Percentiles rank a stretch among this genome's conserved stretches.
Evolutionary conservation across 805 yeast genomes (phyloP).

Genomic region (Komagataella pseudopastoris): DNA sequence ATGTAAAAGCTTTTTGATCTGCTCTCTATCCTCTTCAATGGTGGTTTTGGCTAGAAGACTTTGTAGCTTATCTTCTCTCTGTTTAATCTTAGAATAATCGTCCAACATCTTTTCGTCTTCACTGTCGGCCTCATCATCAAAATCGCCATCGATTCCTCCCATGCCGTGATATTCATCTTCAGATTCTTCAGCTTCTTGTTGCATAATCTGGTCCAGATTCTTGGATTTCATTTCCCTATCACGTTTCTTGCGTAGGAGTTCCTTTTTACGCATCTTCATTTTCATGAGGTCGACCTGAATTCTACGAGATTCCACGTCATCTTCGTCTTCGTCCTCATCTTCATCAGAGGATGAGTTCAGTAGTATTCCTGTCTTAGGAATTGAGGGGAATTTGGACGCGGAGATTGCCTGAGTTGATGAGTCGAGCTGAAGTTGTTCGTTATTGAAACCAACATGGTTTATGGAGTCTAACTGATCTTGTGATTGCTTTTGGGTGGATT

Average conservation of each 20-base stretch:
- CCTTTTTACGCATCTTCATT: conserved; percentile 12
- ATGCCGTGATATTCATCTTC: conserved; percentile 82
- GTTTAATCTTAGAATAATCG: conserved; percentile 43
- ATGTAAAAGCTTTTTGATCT: conserved; percentile 52
- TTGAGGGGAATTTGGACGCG: background rate
- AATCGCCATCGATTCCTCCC: conserved; percentile 60
- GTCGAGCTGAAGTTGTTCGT: background rate
- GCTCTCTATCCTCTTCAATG: conserved; percentile 44
- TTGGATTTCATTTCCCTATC: conserved; percentile 39
- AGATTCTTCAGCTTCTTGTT: conserved; percentile 79
- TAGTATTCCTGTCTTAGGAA: conserved; percentile 1
- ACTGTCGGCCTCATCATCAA: conserved; percentile 46
- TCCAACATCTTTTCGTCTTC: conserved; percentile 74
- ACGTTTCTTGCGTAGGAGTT: conserved; percentile 14
- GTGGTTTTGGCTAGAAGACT: conserved; percentile 45
- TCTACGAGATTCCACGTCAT: conserved; percentile 17
- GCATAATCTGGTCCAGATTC: conserved; percentile 50
- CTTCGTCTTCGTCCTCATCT: conserved; percentile 22
- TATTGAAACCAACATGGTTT: conserved; percentile 10
- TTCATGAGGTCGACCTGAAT: conserved; percentile 8
- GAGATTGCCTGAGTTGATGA: background rate
- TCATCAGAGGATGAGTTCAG: conserved; percentile 8
- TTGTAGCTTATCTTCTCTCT: conserved; percentile 46
- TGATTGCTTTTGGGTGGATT: conserved; percentile 2
- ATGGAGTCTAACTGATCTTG: conserved; percentile 8